Evolutionary conservation across 768 basidiomycete species (phyloP), one percentile per base, ranked within the genome.

Genomic region (Pleurotus platypus): DNA sequence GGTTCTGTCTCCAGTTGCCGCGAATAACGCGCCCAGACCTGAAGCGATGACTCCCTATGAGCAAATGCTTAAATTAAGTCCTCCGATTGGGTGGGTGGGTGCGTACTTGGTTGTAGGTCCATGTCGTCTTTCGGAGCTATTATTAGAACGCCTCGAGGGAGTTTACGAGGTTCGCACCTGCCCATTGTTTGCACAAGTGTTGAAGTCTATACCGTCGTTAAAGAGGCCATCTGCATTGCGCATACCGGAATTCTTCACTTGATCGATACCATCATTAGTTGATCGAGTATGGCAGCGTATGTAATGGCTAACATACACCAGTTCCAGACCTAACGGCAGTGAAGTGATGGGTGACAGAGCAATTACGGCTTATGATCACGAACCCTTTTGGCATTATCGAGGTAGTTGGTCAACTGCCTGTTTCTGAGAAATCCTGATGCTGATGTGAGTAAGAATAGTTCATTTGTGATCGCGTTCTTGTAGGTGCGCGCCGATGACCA

Each of bases 401-500:
- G 73, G 62, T 77, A 84, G 26, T 40, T 40, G 1, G 70, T 66
- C 22, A 67, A 62, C 43, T 74, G 72, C 1, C 66, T 55, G 39
- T 66, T 72, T 37, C 77, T 69, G 35, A 77, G 60, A 60, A 76
- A 82, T 6, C 78, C 82, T 26, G 67, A 59, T 2, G 82, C 81
- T 2, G 82, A 83, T 5, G 75, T 72, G 35, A 78, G 66, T 13
- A 84, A 68, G 69, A 82, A 84, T 8, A 84, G 72, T 56, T 83
- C 72, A 60, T 84, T 84, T n/a, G 82, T 84, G 57, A 85, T 77
- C 8, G 82, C 80, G 54, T 84, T 83, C 69, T 84, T 84, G 70
- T 84, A 84, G 0, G 72, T 77, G 60, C 79, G 77, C 16, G 70
- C 80, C 13, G 72, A 73, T 7, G 79, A 79, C 83, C 82, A 84